Conservation (phyloP, 2,329 filamentous ascomycete genomes). For the Elsinoe ampelina region DNA sequence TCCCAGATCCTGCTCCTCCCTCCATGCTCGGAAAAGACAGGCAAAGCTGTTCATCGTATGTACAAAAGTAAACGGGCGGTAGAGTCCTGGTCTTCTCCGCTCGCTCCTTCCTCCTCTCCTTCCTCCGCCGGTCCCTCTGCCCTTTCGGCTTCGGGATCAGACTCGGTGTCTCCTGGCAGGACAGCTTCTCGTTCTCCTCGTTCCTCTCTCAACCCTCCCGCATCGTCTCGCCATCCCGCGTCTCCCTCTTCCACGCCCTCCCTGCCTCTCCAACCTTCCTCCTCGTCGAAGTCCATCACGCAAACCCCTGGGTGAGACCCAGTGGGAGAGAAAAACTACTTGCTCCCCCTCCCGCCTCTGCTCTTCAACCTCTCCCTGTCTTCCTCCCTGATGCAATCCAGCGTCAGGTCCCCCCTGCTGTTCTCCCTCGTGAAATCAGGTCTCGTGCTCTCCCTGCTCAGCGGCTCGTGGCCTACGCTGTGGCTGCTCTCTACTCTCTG, state of each 20-base stretch:
- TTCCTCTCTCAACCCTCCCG: not conserved
- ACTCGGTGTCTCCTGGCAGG: no score
- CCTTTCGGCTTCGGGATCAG: no score
- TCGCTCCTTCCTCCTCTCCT: not conserved
- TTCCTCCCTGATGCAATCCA: not conserved
- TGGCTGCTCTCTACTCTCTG: slow-evolving; percentile 59
- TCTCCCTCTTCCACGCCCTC: not conserved
- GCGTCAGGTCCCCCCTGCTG: not conserved
- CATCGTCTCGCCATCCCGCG: not conserved
- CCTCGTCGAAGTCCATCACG: not conserved
- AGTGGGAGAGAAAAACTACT: not conserved
- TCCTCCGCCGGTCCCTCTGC: not conserved
- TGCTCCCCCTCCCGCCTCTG: not conserved
- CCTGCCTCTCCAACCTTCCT: not conserved
- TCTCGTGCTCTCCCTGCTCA: not conserved
- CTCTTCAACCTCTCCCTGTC: not conserved
- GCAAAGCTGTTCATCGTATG: not conserved
- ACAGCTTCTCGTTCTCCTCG: not conserved
- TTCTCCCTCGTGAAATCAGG: not conserved
- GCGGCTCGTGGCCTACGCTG: not conserved
- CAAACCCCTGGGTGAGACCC: not conserved
- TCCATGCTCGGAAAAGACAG: not conserved
- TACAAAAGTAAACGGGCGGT: slow-evolving; percentile 4
- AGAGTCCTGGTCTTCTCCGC: not conserved
- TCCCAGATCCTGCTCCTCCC: not conserved